Percentiles rank a stretch among this genome's conserved stretches.
These are phyloP conservation scores for Aspergillus calidoustus DNA, from an alignment of 2,329 filamentous ascomycete species.

Conservation along the genomic window DNA sequence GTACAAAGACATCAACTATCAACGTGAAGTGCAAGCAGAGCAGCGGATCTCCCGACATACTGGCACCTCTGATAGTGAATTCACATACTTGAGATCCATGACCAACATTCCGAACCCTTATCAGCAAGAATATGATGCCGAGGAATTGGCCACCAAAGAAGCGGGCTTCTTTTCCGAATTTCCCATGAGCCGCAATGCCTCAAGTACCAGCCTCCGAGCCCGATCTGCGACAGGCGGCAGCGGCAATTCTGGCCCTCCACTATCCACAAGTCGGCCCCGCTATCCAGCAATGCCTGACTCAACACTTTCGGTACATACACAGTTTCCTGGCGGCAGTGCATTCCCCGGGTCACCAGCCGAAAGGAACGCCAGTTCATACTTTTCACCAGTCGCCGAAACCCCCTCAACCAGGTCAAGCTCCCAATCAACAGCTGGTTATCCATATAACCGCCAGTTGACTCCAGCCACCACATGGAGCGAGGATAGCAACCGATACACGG, in stretches of 20 bases:
- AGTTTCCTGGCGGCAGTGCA: conserved; percentile 54
- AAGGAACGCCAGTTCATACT: conserved; percentile 80
- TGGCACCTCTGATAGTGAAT: conserved; percentile 69
- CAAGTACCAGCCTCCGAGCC: conserved; percentile 74
- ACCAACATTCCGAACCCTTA: conserved; percentile 81
- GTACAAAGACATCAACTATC: conserved; percentile 76
- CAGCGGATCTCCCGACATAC: conserved; percentile 56
- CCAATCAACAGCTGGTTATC: conserved; percentile 70
- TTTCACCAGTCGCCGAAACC: conserved; percentile 79
- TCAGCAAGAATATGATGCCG: conserved; percentile 61
- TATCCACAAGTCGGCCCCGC: conserved; percentile 65
- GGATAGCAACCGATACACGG: conserved; percentile 79
- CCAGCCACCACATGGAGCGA: conserved; percentile 73
- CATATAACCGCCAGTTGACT: conserved; percentile 75
- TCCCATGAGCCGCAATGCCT: conserved; percentile 68
- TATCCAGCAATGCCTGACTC: conserved; percentile 67
- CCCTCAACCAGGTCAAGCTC: conserved; percentile 61
- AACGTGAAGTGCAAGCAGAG: conserved; percentile 65
- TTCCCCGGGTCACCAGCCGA: conserved; percentile 71
- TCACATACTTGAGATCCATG: conserved; percentile 76
- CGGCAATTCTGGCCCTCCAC: conserved; percentile 40
- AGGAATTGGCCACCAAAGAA: conserved; percentile 53
- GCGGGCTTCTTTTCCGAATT: conserved; percentile 53
- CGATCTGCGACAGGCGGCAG: conserved; percentile 73
- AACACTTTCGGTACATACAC: conserved; percentile 70